These are phyloP conservation scores for Lachnellula occidentalis DNA, from an alignment of 2,329 filamentous ascomycete species.

Conservation along the genomic window DNA sequence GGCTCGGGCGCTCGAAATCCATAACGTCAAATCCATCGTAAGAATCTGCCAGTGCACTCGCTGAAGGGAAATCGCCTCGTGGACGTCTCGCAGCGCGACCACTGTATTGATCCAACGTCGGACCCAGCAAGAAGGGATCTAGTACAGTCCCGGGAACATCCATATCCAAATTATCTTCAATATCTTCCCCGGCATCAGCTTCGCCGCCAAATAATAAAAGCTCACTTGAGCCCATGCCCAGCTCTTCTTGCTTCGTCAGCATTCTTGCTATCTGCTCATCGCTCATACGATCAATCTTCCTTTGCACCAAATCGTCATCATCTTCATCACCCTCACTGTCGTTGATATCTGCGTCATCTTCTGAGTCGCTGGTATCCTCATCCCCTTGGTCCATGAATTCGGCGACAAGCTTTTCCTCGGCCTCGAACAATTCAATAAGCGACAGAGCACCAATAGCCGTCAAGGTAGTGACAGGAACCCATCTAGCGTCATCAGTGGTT, in stretches of 20 bases:
- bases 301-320: slow-evolving; percentile 31
- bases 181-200: slow-evolving; percentile 31
- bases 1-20: slow-evolving; percentile 69
- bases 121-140: slow-evolving; percentile 1
- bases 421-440: slow-evolving; percentile 32
- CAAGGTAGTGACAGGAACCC: slow-evolving; percentile 37
- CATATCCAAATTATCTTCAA: slow-evolving; percentile 29
- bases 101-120: slow-evolving; percentile 13
- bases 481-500: slow-evolving; percentile 42
- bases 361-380: slow-evolving; percentile 20
- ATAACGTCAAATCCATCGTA: slow-evolving; percentile 73
- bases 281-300: slow-evolving; percentile 42
- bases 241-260: slow-evolving; percentile 55
- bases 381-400: slow-evolving; percentile 23
- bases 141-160: slow-evolving; percentile 1
- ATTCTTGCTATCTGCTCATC: slow-evolving; percentile 59
- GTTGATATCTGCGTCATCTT: slow-evolving; percentile 34
- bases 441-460: slow-evolving; percentile 27
- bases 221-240: slow-evolving; percentile 56
- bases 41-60: slow-evolving; percentile 47
- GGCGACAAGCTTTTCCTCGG: slow-evolving; percentile 28
- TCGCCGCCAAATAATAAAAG: slow-evolving; percentile 49
- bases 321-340: slow-evolving; percentile 29
- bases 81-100: slow-evolving; percentile 23
- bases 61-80: slow-evolving; percentile 44